A percentile compares a stretch with the other conserved stretches of the same genome.
Evolutionary conservation across 1,284 basidiomycete genomes (phyloP).

Genomic region (Melampsora americana): DNA sequence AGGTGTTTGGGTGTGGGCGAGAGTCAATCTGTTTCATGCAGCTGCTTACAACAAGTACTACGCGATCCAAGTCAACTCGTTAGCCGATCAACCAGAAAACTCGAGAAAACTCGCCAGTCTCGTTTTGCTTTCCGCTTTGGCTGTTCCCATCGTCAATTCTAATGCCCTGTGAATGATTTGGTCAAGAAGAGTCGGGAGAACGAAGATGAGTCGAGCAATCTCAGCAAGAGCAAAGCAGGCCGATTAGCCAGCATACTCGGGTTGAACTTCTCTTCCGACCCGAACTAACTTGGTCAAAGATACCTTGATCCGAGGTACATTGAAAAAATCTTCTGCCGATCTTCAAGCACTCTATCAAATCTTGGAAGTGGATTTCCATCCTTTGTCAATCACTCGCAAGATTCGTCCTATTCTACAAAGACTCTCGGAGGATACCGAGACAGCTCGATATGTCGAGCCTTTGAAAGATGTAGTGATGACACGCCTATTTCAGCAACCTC

Average conservation of each 20-base stretch:
- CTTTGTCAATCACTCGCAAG: conserved; percentile 76
- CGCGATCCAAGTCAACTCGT: conserved; percentile 60
- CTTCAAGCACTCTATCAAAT: conserved; percentile 82
- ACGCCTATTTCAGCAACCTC: conserved; percentile 86
- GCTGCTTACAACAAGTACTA: conserved; percentile 90
- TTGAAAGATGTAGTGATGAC: conserved; percentile 89
- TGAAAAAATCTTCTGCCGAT: conserved; percentile 73
- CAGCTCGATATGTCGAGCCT: conserved; percentile 75
- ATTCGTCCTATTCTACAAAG: conserved; percentile 75
- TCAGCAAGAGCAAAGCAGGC: conserved; percentile 65
- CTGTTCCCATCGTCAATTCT: conserved; percentile 79
- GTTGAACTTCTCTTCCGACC: conserved; percentile 77
- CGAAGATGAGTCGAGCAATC: conserved; percentile 41
- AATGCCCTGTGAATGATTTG: conserved; percentile 59
- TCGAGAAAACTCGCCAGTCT: conserved; percentile 68
- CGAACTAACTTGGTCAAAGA: conserved; percentile 78
- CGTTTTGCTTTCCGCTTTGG: conserved; percentile 86
- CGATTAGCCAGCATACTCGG: conserved; percentile 83
- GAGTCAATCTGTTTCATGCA: conserved; percentile 91
- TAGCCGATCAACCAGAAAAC: conserved; percentile 71
- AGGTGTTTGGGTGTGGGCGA: conserved; percentile 85
- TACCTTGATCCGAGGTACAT: conserved; percentile 78
- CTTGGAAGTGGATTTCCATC: conserved; percentile 92
- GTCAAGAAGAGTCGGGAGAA: conserved; percentile 57
- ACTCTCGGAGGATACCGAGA: conserved; percentile 59